Conservation (phyloP, 345 rosid genomes). For the Cardamine occulta region DNA sequence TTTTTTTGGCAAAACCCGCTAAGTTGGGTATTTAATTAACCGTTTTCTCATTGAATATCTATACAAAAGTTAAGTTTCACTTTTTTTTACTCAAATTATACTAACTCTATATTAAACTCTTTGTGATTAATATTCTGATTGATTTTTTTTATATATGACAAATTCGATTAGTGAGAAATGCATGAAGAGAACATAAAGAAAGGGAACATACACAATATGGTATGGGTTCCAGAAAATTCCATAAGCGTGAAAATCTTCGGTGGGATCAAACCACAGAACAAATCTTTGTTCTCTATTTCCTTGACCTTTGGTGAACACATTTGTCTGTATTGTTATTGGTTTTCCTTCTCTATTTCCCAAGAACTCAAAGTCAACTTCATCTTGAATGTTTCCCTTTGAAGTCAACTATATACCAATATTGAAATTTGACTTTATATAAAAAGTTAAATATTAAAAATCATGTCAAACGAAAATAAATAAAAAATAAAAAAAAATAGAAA, state of each 20-base stretch:
- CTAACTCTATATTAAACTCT: no score
- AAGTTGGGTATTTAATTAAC: no score
- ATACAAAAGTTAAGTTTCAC: no score
- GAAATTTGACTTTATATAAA: not conserved
- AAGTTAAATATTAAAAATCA: not conserved
- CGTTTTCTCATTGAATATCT: no score
- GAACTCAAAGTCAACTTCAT: constrained; percentile 76
- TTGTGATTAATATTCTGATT: no score
- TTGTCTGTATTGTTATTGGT: constrained; percentile 58
- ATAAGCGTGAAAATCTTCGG: constrained; percentile 53
- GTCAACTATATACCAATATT: constrained; percentile 22
- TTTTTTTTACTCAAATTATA: no score
- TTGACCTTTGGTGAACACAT: constrained; percentile 51
- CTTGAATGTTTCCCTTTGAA: constrained; percentile 50
- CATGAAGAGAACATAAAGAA: no score
- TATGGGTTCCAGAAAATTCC: constrained; percentile 57
- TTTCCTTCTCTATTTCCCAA: constrained; percentile 65
- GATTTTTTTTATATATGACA: no score
- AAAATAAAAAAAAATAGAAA: no score
- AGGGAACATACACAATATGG: no score
- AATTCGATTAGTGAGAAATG: no score
- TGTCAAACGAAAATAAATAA: not conserved
- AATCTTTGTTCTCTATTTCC: constrained; percentile 63
- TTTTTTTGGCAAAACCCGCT: no score
- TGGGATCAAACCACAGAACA: constrained; percentile 71